Percentiles rank a stretch among this genome's conserved stretches.
These are phyloP conservation scores for Geosiphon pyriformis DNA, from an alignment of 192 early-diverging fungal species.

Conservation along the genomic window DNA sequence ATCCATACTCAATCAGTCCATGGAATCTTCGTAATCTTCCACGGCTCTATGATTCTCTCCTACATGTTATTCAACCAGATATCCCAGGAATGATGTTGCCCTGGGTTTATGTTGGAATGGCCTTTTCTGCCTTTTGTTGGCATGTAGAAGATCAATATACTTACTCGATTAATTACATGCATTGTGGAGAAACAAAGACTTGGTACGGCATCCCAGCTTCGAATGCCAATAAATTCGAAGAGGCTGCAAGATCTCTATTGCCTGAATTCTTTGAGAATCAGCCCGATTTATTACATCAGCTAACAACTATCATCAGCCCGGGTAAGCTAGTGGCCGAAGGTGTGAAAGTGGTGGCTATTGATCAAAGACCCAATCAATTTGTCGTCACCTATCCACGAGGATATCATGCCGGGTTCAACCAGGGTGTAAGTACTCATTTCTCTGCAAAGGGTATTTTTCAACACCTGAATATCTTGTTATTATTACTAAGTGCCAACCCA, in stretches of 20 bases:
- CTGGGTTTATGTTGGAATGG: conserved; percentile 96
- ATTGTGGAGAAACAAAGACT: conserved; percentile 94
- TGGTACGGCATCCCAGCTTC: conserved; percentile 93
- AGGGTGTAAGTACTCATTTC: conserved; percentile 58
- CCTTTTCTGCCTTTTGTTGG: conserved; percentile 96
- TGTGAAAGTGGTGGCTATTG: conserved; percentile 71
- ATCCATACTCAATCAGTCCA: conserved; percentile 64
- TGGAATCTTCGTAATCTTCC: conserved; percentile 92
- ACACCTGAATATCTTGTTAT: too few relatives aligned
- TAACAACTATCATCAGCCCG: conserved; percentile 89
- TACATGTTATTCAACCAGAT: conserved; percentile 83
- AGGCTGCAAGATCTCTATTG: conserved; percentile 68
- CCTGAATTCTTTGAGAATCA: conserved; percentile 87
- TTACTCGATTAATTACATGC: conserved; percentile 95
- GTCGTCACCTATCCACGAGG: conserved; percentile 91
- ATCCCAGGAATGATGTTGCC: conserved; percentile 97
- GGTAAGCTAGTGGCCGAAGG: conserved; percentile 59
- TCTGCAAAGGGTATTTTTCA: too few relatives aligned
- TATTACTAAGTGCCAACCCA: too few relatives aligned
- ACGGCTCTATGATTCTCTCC: conserved; percentile 71
- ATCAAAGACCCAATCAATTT: conserved; percentile 91
- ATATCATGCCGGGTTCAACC: conserved; percentile 97
- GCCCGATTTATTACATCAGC: conserved; percentile 89
- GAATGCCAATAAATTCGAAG: conserved; percentile 77
- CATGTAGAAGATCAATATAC: conserved; percentile 97